These are phyloP conservation scores for Chlamydomonas applanata DNA, from an alignment of 139 green algal species.

Conservation along the genomic window DNA sequence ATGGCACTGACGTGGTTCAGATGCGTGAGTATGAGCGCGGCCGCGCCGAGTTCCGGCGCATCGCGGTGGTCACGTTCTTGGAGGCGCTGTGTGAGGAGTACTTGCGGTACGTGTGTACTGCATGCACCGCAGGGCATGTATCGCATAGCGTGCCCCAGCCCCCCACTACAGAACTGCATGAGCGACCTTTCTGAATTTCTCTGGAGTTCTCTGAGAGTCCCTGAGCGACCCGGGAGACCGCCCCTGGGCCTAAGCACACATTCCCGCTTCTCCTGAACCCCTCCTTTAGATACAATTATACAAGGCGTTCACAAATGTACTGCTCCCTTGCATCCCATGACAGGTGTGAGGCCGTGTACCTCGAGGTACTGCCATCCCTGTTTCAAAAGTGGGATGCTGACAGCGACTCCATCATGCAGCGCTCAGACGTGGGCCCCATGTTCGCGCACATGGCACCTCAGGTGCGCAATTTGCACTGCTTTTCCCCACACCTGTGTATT, in stretches of 20 bases:
- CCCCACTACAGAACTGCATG: no score
- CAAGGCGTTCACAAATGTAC: no score
- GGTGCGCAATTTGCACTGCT: neutral
- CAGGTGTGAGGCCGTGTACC: constrained; percentile 13
- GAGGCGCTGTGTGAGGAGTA: constrained; percentile 39
- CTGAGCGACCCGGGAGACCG: no score
- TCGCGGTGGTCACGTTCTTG: constrained; percentile 21
- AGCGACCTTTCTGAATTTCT: no score
- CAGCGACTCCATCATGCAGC: constrained; percentile 14
- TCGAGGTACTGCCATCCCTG: constrained; percentile 17
- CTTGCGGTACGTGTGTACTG: constrained; percentile 24
- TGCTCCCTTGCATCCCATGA: no score
- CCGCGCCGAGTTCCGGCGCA: constrained; percentile 23
- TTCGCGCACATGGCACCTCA: constrained; percentile 11
- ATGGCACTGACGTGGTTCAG: constrained; percentile 15
- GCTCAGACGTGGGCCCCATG: constrained; percentile 16
- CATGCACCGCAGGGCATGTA: no score
- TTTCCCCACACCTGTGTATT: no score
- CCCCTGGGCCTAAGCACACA: no score
- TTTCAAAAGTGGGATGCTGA: constrained; percentile 29
- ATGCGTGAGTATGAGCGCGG: constrained; percentile 21
- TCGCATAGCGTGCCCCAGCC: no score
- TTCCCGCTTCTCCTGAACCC: no score
- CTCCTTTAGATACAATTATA: no score
- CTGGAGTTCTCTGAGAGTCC: no score